Evolutionary conservation across 495 filamentous ascomycete species (phyloP).

Genomic region (Neurospora sp.): DNA sequence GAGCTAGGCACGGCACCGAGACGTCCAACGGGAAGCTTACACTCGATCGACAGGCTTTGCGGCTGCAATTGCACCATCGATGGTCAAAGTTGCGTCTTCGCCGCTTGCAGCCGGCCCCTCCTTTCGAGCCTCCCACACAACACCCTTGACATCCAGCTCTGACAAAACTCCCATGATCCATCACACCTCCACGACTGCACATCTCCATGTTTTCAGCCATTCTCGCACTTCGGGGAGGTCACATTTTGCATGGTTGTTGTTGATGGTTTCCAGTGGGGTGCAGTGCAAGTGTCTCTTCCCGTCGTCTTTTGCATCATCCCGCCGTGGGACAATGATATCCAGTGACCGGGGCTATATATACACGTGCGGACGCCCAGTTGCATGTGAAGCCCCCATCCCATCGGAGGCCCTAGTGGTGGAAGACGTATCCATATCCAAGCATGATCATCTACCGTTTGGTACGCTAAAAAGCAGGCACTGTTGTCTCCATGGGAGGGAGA

Average conservation of each 20-base stretch:
- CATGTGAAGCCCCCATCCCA: not conserved
- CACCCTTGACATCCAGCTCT: not conserved
- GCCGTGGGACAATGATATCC: not conserved
- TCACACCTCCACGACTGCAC: not conserved
- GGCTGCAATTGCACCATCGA: not conserved
- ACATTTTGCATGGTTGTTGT: not conserved
- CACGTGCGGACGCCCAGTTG: not conserved
- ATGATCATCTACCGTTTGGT: not conserved
- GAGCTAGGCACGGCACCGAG: not conserved
- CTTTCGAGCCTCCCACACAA: not conserved
- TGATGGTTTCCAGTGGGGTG: not conserved
- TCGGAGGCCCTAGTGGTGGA: not conserved
- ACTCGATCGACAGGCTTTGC: not conserved
- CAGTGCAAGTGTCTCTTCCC: not conserved
- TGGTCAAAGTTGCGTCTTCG: not conserved
- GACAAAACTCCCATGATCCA: not conserved
- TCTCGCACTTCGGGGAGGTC: not conserved
- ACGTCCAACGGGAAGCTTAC: not conserved
- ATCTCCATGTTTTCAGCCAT: not conserved
- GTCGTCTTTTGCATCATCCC: not conserved
- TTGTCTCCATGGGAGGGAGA: not conserved
- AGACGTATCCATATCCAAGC: not conserved
- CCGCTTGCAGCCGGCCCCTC: not conserved
- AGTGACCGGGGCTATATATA: not conserved
- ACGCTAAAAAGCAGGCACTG: not conserved